These are phyloP conservation scores for Grosmannia penicillata DNA, from an alignment of 2,329 filamentous ascomycete genomes.

Conservation along the genomic window DNA sequence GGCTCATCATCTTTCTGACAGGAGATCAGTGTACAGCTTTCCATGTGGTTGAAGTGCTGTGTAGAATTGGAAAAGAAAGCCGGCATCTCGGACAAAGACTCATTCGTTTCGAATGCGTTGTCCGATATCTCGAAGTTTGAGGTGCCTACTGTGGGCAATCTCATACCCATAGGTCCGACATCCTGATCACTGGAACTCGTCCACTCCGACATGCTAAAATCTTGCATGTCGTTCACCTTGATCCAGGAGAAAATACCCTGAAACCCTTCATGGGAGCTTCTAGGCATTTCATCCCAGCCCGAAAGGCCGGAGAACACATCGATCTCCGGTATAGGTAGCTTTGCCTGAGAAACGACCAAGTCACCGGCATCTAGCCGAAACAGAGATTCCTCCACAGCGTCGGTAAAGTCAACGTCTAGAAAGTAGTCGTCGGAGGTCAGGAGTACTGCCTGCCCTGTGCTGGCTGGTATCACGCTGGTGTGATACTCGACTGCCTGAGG, in stretches of 20 bases:
- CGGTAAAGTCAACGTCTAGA: background rate
- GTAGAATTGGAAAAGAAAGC: too few species aligned
- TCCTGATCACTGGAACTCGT: too few species aligned
- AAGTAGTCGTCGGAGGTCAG: background rate
- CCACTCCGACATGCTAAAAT: background rate
- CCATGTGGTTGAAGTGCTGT: too few species aligned
- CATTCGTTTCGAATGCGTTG: too few species aligned
- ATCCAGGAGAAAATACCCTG: too few species aligned
- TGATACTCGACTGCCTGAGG: too few species aligned
- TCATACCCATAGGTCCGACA: too few species aligned
- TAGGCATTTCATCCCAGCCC: background rate
- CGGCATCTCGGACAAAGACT: too few species aligned
- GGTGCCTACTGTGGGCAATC: too few species aligned
- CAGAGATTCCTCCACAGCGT: background rate
- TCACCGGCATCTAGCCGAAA: slow-evolving; percentile 1
- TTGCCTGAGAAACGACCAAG: background rate
- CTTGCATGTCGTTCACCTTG: background rate
- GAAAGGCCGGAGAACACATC: background rate
- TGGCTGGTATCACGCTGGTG: background rate
- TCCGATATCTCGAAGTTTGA: too few species aligned
- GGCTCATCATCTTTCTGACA: too few species aligned
- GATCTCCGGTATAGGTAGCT: background rate
- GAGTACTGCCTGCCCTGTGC: background rate
- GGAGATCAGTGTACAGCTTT: too few species aligned
- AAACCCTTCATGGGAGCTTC: background rate